Evolutionary conservation across 306 rosid species (phyloP).

Genomic region (Vicia villosa): DNA sequence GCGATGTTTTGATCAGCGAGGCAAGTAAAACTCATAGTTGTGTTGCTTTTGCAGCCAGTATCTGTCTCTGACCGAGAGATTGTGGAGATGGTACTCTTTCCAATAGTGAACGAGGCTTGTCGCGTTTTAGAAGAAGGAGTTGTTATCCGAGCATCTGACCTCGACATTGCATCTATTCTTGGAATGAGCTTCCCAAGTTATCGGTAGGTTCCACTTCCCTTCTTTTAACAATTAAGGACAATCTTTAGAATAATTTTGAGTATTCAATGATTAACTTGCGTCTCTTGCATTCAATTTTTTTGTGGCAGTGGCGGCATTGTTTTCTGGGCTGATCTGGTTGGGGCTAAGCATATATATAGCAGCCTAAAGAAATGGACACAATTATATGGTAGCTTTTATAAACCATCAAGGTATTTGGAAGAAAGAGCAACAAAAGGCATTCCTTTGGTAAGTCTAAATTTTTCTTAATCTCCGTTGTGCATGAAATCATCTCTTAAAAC

Average conservation of each 20-base stretch:
- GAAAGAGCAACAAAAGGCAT: conserved; percentile 85
- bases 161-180: conserved; percentile 86
- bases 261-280: conserved; percentile 1
- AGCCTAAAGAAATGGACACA: conserved; percentile 86
- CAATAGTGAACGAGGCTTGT: conserved; percentile 93
- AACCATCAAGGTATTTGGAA: conserved; percentile 88
- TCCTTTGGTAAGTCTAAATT: conserved; percentile 67
- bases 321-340: conserved; percentile 88
- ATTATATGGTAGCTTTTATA: conserved; percentile 72
- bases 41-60: conserved; percentile 61
- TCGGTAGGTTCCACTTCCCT: conserved; percentile 49
- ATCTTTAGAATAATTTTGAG: conserved; percentile 3
- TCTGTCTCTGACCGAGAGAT: conserved; percentile 83
- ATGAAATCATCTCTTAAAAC: neutral
- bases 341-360: conserved; percentile 70
- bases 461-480: neutral
- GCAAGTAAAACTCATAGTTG: conserved; percentile 19
- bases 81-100: conserved; percentile 92
- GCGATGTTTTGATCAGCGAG: conserved; percentile 4
- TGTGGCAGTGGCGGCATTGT: conserved; percentile 88
- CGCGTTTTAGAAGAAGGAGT: conserved; percentile 86
- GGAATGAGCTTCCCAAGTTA: conserved; percentile 97
- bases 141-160: conserved; percentile 86
- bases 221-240: neutral
- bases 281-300: conserved; percentile 28